These are phyloP conservation scores for Orbilia oligospora DNA, from an alignment of 2,329 filamentous ascomycete genomes.

Conservation along the genomic window DNA sequence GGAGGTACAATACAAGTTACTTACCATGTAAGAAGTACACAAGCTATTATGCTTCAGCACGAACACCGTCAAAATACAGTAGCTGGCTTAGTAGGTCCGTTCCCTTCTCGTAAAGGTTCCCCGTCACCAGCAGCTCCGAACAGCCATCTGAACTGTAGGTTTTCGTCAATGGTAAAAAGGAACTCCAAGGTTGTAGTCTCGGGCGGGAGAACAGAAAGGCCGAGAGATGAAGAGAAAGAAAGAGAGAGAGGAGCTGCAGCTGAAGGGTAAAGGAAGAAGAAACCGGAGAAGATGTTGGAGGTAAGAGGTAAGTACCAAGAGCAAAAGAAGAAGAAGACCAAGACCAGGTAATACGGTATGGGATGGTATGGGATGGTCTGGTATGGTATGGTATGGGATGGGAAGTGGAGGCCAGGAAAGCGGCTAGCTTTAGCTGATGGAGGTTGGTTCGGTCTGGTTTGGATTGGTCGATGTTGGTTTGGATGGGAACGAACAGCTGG, in stretches of 20 bases:
- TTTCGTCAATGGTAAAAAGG: slow-evolving; percentile 21
- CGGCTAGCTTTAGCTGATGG: slow-evolving; percentile 9
- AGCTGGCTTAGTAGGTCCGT: background rate
- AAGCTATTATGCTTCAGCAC: slow-evolving; percentile 8
- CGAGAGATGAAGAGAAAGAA: too few relatives aligned
- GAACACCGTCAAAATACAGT: slow-evolving; percentile 14
- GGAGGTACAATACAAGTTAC: background rate
- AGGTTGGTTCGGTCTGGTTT: slow-evolving; percentile 9
- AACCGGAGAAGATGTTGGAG: slow-evolving; percentile 42
- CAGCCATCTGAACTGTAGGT: slow-evolving; percentile 28
- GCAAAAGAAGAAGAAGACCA: slow-evolving; percentile 1
- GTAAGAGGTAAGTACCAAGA: background rate
- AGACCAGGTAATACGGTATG: background rate
- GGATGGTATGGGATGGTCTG: too few relatives aligned
- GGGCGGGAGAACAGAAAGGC: slow-evolving; percentile 65
- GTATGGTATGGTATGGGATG: too few relatives aligned
- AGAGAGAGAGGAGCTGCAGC: slow-evolving; percentile 67
- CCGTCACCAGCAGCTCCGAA: slow-evolving; percentile 8
- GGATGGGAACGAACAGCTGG: slow-evolving; percentile 18
- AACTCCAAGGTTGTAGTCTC: slow-evolving; percentile 62
- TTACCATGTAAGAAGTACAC: slow-evolving; percentile 2
- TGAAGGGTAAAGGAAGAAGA: slow-evolving; percentile 57
- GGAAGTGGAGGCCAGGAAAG: slow-evolving; percentile 2
- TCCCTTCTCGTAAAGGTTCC: background rate
- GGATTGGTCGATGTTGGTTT: background rate